Base-by-base conservation (phyloP, 768 basidiomycete genomes). In the Rhizopogon vesiculosus region DNA sequence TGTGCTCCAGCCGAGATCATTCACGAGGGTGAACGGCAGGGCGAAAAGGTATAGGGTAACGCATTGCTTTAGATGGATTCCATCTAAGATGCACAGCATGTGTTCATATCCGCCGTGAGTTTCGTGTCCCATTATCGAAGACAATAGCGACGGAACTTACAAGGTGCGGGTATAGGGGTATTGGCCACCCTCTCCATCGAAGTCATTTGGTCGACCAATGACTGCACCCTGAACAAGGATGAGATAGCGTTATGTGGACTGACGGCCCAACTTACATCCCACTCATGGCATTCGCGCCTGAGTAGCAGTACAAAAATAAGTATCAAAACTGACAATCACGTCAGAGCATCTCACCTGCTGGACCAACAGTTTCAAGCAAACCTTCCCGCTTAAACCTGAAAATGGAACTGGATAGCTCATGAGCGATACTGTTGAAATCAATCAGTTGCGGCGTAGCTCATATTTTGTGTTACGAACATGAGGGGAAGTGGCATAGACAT, bases 1-100 rank as follows among this genome's bases (percentile, higher is more conserved):
- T 66, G 89, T 89, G 45, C 78, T 81, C 89, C 91, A 93, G 35
- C 86, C 86, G 62, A 95, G 76, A 45, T 93, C 87, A 53, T 84
- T 80, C 44, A 94, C 84, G 31, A 98, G 79, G 2, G 89, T 90
- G 62, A 95, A 82, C 5, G 96, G 96, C 7, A 98, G 79, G 18
- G 91, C 84, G 66, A 94, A 93, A 7, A 98, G 83, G 73, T 96
- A 97, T 1, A 96, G 72, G 2, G 89, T 87, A n/a, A 96, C 91
- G 60, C 89, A 91, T 85, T 98, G 95, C 69, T 96, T 95, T 64
- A 96, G 74, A 70, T 97, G 94, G 56, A 98, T 88, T 41, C 89
- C 84, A 62, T 93, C 88, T 89, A 55, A 61, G 64, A 51, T 42
- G n/a, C 45, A 33, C 44, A 67, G 61, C 28, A 54, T 39, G 0